Percentiles rank a stretch among this genome's conserved stretches.
phyloP scores from a whole-genome alignment of 2,329 filamentous ascomycete species.

The Beauveria sp. region DNA sequence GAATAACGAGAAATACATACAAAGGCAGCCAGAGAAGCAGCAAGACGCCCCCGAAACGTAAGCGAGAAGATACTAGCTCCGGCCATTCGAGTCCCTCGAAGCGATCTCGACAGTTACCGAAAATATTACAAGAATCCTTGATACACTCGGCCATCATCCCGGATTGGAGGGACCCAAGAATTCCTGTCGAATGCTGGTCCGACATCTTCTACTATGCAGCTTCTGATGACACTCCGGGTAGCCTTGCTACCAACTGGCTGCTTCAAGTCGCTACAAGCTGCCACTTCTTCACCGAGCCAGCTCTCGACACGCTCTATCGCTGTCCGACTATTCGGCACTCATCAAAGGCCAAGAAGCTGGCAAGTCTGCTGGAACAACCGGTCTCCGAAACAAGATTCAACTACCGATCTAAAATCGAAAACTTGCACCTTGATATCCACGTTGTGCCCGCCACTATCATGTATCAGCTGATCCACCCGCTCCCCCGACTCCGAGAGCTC shows the following conservation, averaged over 20 bases:
- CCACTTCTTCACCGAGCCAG: constrained; percentile 61
- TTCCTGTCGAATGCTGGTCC: constrained; percentile 62
- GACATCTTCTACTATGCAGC: constrained; percentile 64
- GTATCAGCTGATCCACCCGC: constrained; percentile 50
- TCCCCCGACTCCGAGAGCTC: constrained; percentile 61
- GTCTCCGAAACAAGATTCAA: constrained; percentile 44
- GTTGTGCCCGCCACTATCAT: constrained; percentile 38
- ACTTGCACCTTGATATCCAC: constrained; percentile 63
- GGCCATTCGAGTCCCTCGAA: neutral
- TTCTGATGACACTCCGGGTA: constrained; percentile 32
- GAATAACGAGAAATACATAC: neutral
- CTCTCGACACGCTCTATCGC: constrained; percentile 63
- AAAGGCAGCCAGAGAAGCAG: neutral
- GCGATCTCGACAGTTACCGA: neutral
- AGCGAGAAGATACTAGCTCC: neutral
- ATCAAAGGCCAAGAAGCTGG: constrained; percentile 36
- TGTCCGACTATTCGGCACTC: constrained; percentile 53
- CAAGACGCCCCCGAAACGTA: neutral
- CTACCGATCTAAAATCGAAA: constrained; percentile 64
- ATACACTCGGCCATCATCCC: constrained; percentile 30
- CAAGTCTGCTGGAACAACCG: constrained; percentile 46
- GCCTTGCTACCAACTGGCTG: constrained; percentile 54
- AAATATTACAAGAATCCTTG: neutral
- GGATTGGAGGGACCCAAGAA: constrained; percentile 43
- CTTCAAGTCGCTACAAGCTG: constrained; percentile 55